Base-by-base conservation (phyloP, 108 stramenopile genomes). In the Stephanodiscus triporus region DNA sequence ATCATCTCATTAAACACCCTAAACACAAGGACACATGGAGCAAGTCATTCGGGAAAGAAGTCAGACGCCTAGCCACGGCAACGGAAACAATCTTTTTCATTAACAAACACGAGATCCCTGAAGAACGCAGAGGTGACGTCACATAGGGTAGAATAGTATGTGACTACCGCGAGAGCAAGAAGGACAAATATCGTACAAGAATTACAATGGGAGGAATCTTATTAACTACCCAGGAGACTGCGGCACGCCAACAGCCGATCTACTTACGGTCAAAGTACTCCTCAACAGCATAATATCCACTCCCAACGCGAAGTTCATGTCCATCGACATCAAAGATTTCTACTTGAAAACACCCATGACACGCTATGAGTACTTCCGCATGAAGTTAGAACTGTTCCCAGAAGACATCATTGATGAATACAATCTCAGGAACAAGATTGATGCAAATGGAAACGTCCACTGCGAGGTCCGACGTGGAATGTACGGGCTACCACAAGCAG, bases 181-280 rank as follows among this genome's bases (percentile, higher is more conserved):
- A 34, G 8, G 56, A 75, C 4, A 47, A 60, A 23, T 24, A 75
- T 22, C 82, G 82, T 5, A 51, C 63, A 19, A 63, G 82, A 10
- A 45, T 73, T 19, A 85, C 79, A 1, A 70, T 77, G 10, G 84
- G 79, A 10, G 84, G 84, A n/a, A n/a, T n/a, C n/a, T n/a, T n/a
- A n/a, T n/a, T n/a, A n/a, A n/a, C n/a, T n/a, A n/a, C n/a, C n/a
- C n/a, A n/a, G n/a, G n/a, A n/a, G n/a, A n/a, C n/a, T n/a, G n/a
- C n/a, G n/a, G n/a, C n/a, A n/a, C n/a, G n/a, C n/a, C n/a, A n/a
- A n/a, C n/a, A n/a, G n/a, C n/a, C n/a, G n/a, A n/a, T n/a, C n/a
- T n/a, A n/a, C n/a, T n/a, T n/a, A n/a, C n/a, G n/a, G n/a, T 66
- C 14, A 19, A 34, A 27, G 2, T 66, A 63, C 79, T 75, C 37